Percentiles rank a stretch among this genome's conserved stretches.
Evolutionary conservation across 2,329 filamentous ascomycete genomes (phyloP).

Genomic region (Fusarium siculi): DNA sequence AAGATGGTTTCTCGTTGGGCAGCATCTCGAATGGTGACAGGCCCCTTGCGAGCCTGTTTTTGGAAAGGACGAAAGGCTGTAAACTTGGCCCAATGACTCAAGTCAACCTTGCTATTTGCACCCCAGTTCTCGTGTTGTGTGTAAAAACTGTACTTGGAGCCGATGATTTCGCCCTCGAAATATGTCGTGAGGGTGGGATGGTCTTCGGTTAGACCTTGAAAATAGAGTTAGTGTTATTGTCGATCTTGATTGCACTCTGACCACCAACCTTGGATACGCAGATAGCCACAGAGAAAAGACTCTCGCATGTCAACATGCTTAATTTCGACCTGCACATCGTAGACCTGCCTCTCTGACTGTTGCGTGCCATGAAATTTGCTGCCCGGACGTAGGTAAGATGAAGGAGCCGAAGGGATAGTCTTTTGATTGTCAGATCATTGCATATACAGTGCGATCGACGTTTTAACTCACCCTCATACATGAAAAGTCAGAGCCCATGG

Average conservation of each 20-base stretch:
- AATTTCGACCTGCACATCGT: constrained; percentile 96
- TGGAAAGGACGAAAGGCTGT: constrained; percentile 82
- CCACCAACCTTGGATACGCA: constrained; percentile 88
- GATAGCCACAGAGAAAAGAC: constrained; percentile 93
- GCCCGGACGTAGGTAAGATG: constrained; percentile 85
- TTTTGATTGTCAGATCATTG: constrained; percentile 48
- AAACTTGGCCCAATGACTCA: constrained; percentile 94
- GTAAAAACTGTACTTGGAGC: constrained; percentile 91
- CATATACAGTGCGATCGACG: background rate
- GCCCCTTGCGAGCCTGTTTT: constrained; percentile 66
- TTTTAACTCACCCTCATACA: constrained; percentile 49
- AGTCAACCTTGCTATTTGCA: constrained; percentile 88
- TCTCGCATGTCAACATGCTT: constrained; percentile 96
- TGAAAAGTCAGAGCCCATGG: constrained; percentile 53
- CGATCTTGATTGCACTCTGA: background rate
- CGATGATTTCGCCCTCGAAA: constrained; percentile 98
- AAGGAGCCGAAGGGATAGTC: constrained; percentile 82
- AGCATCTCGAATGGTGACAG: constrained; percentile 72
- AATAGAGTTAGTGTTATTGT: constrained; percentile 23
- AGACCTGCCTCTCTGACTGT: constrained; percentile 90
- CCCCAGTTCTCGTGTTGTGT: constrained; percentile 93
- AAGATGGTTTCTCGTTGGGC: constrained; percentile 89
- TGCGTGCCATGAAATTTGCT: constrained; percentile 92
- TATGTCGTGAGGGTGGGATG: constrained; percentile 98
- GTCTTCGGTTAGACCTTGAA: constrained; percentile 86